phyloP scores from a whole-genome alignment of 2,329 filamentous ascomycete genomes.

The Trichophyton schoenleinii region DNA sequence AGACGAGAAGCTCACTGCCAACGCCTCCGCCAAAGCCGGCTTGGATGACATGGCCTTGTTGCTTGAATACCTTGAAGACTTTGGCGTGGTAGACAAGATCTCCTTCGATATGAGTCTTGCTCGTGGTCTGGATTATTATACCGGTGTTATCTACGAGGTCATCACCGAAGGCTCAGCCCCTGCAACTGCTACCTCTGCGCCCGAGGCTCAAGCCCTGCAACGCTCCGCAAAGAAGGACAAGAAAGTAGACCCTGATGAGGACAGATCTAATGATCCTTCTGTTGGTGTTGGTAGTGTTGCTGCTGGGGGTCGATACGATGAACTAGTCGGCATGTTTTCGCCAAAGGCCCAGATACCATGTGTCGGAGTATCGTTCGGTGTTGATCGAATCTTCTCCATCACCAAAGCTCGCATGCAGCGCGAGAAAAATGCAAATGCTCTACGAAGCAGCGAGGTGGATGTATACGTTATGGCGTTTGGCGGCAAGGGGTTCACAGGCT shows the following conservation, averaged over 20 bases:
- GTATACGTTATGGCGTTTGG: conserved; percentile 94
- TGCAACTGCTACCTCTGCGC: conserved; percentile 28
- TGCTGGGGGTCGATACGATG: conserved; percentile 82
- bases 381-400: conserved; percentile 90
- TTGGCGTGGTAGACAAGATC: conserved; percentile 57
- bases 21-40: conserved; percentile 64
- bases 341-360: conserved; percentile 78
- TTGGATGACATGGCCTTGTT: conserved; percentile 69
- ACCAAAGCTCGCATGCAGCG: conserved; percentile 63
- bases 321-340: conserved; percentile 87
- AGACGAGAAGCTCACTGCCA: conserved; percentile 56
- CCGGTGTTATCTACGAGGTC: conserved; percentile 80
- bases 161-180: conserved; percentile 68
- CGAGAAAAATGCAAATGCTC: conserved; percentile 41
- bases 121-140: conserved; percentile 86
- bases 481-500: conserved; percentile 67
- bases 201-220: conserved; percentile 28
- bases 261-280: conserved; percentile 65
- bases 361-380: conserved; percentile 83
- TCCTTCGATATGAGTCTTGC: conserved; percentile 86
- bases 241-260: conserved; percentile 44
- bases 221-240: conserved; percentile 41
- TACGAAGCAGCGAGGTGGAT: conserved; percentile 65
- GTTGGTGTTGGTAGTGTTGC: conserved; percentile 79
- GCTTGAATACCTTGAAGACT: conserved; percentile 69